These are phyloP conservation scores for Solanum chilense DNA, from an alignment of 257 asterid species.

Conservation along the genomic window DNA sequence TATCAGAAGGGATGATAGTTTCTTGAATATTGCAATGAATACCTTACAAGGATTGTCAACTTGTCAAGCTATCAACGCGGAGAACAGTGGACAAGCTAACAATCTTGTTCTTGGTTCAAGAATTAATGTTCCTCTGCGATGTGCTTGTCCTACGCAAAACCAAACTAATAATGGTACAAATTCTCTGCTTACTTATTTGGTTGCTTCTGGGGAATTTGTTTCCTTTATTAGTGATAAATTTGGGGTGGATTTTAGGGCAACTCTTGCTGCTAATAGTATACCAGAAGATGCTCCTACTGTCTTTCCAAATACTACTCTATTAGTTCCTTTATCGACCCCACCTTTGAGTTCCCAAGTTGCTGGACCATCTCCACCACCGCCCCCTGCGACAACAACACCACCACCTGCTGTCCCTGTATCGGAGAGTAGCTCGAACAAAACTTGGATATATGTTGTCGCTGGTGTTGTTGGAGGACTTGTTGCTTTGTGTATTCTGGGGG, in stretches of 20 bases:
- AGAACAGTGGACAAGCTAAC: slow-evolving; percentile 8
- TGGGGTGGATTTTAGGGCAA: slow-evolving; percentile 14
- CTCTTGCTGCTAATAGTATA: slow-evolving; percentile 46
- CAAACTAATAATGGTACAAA: slow-evolving; percentile 40
- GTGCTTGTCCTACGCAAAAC: slow-evolving; percentile 70
- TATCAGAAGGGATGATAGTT: not conserved
- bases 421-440: slow-evolving; percentile 22
- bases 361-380: slow-evolving; percentile 32
- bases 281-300: slow-evolving; percentile 13
- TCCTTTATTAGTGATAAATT: slow-evolving; percentile 16
- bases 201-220: slow-evolving; percentile 25
- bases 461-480: slow-evolving; percentile 48
- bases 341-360: slow-evolving; percentile 35
- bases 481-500: slow-evolving; percentile 8
- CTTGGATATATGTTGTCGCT: slow-evolving; percentile 53
- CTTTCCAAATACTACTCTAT: slow-evolving; percentile 52
- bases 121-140: slow-evolving; percentile 59
- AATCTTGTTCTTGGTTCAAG: slow-evolving; percentile 12
- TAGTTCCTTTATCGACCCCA: slow-evolving; percentile 55
- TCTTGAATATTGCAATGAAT: slow-evolving; percentile 20
- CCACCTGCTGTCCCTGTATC: slow-evolving; percentile 18
- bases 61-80: slow-evolving; percentile 49
- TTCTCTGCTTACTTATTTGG: slow-evolving; percentile 45
- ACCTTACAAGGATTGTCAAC: slow-evolving; percentile 57
- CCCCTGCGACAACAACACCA: slow-evolving; percentile 15